A percentile compares a stretch with the other conserved stretches of the same genome.
These are phyloP conservation scores for Quercus wislizeni DNA, from an alignment of 306 rosid genomes.

Conservation along the genomic window DNA sequence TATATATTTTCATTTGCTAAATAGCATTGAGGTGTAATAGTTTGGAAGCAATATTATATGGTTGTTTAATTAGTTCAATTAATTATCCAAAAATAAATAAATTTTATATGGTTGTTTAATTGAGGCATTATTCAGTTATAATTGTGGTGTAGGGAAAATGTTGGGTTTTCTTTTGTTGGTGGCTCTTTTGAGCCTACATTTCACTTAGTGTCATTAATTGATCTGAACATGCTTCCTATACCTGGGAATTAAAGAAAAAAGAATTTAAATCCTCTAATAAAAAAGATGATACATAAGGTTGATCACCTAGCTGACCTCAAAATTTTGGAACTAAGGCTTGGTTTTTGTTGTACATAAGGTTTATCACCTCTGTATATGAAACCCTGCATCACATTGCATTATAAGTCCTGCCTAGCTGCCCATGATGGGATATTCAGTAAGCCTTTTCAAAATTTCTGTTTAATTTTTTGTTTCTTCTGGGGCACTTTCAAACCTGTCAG, in stretches of 20 bases:
- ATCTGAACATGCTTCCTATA: neutral
- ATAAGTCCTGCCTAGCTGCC: neutral
- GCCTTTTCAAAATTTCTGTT: neutral
- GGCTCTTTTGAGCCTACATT: neutral
- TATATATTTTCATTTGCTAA: neutral
- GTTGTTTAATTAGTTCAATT: neutral
- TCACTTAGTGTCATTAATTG: neutral
- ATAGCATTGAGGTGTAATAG: too few species aligned
- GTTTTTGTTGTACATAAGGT: neutral
- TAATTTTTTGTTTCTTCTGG: too few species aligned
- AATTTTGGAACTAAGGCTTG: too few species aligned
- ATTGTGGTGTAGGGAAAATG: too few species aligned
- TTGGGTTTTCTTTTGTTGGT: neutral
- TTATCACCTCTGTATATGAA: neutral
- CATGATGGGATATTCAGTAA: neutral
- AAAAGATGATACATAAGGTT: neutral
- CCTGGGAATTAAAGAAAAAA: neutral
- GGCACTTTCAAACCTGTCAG: neutral
- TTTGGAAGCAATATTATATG: neutral
- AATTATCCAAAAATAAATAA: too few species aligned
- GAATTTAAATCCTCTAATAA: neutral
- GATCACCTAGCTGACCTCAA: neutral
- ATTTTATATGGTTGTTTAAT: neutral
- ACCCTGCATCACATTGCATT: neutral
- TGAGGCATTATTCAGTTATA: too few species aligned